Percentiles rank a stretch among this genome's conserved stretches.
Conservation (phyloP, 441 rosid species). For the Geranium incanum region DNA sequence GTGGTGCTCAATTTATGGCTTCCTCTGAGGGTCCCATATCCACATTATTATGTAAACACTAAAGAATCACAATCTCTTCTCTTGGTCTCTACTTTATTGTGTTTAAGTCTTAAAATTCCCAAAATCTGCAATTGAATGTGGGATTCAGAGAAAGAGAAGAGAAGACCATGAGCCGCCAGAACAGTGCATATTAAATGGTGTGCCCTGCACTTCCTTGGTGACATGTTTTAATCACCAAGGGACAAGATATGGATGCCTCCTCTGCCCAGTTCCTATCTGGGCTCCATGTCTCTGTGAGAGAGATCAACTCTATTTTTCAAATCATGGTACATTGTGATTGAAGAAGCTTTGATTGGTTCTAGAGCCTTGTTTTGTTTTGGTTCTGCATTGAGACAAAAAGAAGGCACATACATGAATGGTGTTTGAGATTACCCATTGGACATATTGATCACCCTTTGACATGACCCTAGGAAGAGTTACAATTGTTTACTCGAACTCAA, state of each 20-base stretch:
- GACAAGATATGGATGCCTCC: not conserved
- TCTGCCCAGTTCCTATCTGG: not conserved
- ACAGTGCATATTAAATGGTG: not conserved
- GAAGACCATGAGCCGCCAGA: not conserved
- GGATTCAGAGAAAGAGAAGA: not conserved
- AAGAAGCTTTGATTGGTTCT: too few relatives aligned
- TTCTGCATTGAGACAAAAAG: not conserved
- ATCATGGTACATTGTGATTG: too few relatives aligned
- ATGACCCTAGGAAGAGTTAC: too few relatives aligned
- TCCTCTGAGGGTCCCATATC: conserved; percentile 3
- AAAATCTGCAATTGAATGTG: not conserved
- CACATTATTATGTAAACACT: not conserved
- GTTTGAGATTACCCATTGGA: too few relatives aligned
- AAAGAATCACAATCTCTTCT: too few relatives aligned
- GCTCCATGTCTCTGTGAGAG: too few relatives aligned
- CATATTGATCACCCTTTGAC: too few relatives aligned
- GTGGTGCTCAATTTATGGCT: not conserved
- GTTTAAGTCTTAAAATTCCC: not conserved
- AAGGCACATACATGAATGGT: too few relatives aligned
- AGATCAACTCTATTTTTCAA: too few relatives aligned
- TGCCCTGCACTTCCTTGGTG: not conserved
- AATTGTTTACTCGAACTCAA: too few relatives aligned
- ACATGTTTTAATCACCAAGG: conserved; percentile 1
- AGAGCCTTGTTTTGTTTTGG: not conserved
- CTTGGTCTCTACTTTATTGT: too few relatives aligned